phyloP scores from a whole-genome alignment of 192 early-diverging fungal species.

The Coemansia reversa region DNA sequence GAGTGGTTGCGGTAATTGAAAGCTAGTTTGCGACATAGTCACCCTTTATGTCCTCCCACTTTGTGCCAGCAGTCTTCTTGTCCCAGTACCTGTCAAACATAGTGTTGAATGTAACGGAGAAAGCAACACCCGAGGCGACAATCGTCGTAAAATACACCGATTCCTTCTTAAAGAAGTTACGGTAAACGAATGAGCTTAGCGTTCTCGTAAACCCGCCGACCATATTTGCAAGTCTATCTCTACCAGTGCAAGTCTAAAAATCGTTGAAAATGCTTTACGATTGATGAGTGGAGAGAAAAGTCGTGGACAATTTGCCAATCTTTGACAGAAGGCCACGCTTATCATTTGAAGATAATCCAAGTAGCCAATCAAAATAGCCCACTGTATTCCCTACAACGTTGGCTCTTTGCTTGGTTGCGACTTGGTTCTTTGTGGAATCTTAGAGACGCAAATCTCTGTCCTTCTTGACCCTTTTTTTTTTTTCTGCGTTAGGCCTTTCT shows the following conservation, averaged over 20 bases:
- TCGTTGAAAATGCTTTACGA: background rate
- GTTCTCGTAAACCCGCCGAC: conserved; percentile 42
- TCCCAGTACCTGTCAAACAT: conserved; percentile 51
- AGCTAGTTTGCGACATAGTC: conserved; percentile 31
- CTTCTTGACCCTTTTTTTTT: conserved; percentile 8
- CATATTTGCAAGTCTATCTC: conserved; percentile 18
- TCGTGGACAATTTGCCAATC: background rate
- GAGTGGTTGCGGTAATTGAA: background rate
- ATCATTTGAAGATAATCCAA: background rate
- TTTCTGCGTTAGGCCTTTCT: conserved; percentile 7
- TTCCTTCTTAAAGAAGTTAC: conserved; percentile 54
- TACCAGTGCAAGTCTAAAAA: background rate
- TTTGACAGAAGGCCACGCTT: background rate
- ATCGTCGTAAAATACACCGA: conserved; percentile 53
- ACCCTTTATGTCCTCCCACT: conserved; percentile 55
- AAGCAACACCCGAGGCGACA: conserved; percentile 35
- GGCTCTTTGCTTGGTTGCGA: background rate
- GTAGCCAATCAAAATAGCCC: background rate
- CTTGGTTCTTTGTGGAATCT: background rate
- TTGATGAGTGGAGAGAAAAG: background rate
- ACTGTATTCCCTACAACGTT: background rate
- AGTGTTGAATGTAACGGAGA: conserved; percentile 48
- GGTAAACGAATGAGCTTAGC: conserved; percentile 43
- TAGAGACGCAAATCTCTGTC: background rate
- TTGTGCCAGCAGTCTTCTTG: conserved; percentile 49